A percentile compares a stretch with the other conserved stretches of the same genome.
Conservation (phyloP, 805 yeast species). For the Saccharomyces kudriavzevii region DNA sequence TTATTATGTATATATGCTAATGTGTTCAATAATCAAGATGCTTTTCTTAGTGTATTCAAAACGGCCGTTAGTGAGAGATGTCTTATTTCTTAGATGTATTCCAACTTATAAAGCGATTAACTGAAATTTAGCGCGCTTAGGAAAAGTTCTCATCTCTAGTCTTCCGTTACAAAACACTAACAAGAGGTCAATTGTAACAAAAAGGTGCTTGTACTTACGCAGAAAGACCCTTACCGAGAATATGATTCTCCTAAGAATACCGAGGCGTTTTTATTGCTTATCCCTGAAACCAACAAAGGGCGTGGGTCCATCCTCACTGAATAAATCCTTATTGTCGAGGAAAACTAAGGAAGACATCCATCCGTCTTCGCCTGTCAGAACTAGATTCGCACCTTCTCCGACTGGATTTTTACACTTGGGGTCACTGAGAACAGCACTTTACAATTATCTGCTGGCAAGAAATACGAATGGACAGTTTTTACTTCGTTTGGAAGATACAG, state of each 20-base stretch:
- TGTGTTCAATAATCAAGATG: background rate
- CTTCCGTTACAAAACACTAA: background rate
- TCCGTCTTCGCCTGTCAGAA: conserved; percentile 55
- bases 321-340: conserved; percentile 8
- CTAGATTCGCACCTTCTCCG: conserved; percentile 97
- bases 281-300: background rate
- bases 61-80: background rate
- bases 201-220: background rate
- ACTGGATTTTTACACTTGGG: conserved; percentile 94
- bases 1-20: conserved; percentile 2
- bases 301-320: background rate
- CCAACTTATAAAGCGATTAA: background rate
- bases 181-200: background rate
- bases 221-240: background rate
- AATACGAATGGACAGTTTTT: conserved; percentile 74
- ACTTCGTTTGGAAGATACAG: conserved; percentile 87
- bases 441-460: conserved; percentile 75
- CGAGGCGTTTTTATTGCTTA: background rate
- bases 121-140: background rate
- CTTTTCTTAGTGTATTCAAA: background rate
- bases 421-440: conserved; percentile 84
- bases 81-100: background rate
- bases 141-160: background rate
- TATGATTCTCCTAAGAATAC: background rate
- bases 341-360: conserved; percentile 27